A percentile compares a stretch with the other conserved stretches of the same genome.
These are phyloP conservation scores for Diaporthe sp. DNA, from an alignment of 2,329 filamentous ascomycete genomes.

Conservation along the genomic window DNA sequence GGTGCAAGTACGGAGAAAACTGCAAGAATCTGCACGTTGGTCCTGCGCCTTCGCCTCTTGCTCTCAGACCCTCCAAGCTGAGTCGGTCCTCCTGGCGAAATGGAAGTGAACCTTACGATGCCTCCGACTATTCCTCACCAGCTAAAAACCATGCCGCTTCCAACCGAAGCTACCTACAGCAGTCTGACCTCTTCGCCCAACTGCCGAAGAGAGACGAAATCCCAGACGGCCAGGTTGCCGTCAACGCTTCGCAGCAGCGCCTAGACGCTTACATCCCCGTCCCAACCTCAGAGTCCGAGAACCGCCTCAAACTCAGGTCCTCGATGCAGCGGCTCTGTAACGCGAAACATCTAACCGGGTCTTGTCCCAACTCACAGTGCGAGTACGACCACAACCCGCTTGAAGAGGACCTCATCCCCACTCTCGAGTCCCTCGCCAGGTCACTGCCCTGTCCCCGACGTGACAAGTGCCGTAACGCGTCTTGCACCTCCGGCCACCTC, in stretches of 20 bases:
- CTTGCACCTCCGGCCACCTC: conserved; percentile 45
- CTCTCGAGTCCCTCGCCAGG: conserved; percentile 43
- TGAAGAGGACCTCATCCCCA: conserved; percentile 39
- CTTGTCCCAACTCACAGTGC: conserved; percentile 43
- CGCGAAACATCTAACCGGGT: conserved; percentile 26
- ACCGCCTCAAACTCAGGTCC: conserved; percentile 39
- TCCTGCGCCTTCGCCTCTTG: background rate
- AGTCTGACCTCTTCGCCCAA: conserved; percentile 23
- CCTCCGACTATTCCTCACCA: conserved; percentile 18
- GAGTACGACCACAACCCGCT: conserved; percentile 44
- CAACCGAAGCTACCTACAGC: conserved; percentile 18
- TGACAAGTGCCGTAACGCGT: conserved; percentile 40
- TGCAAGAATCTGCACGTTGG: conserved; percentile 43
- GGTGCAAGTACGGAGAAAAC: conserved; percentile 43
- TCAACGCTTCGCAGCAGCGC: conserved; percentile 43
- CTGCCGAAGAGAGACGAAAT: conserved; percentile 42
- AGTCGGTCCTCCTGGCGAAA: conserved; percentile 22
- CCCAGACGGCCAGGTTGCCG: conserved; percentile 40
- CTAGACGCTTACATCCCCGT: conserved; percentile 43
- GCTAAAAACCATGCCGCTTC: conserved; percentile 24
- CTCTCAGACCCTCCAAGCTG: conserved; percentile 2
- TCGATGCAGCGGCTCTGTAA: conserved; percentile 37
- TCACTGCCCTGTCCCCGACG: conserved; percentile 43
- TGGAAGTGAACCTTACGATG: conserved; percentile 30
- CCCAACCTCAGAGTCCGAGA: conserved; percentile 34